Conservation (phyloP, 1,139 yeast species). For the Debaryomycetaceae sp. region DNA sequence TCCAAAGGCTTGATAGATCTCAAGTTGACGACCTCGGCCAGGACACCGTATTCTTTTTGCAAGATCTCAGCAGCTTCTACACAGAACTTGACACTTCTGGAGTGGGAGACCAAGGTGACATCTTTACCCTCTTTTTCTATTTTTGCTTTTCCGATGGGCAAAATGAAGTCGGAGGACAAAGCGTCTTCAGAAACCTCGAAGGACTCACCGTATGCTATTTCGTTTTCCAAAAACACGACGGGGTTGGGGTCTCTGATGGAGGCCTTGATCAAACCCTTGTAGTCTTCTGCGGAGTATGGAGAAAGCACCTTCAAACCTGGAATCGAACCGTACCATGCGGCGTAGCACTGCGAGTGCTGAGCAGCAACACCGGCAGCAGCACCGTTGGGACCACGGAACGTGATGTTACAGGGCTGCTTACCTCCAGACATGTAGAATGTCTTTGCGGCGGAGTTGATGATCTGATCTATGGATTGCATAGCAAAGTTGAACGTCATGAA, state of each 20-base stretch:
- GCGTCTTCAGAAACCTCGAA: conserved; percentile 91
- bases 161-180: conserved; percentile 77
- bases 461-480: conserved; percentile 98
- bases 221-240: conserved; percentile 93
- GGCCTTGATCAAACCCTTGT: conserved; percentile 92
- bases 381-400: conserved; percentile 99
- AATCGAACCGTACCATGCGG: conserved; percentile 97
- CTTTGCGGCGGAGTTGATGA: conserved; percentile 97
- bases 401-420: conserved; percentile 92
- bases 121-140: conserved; percentile 92
- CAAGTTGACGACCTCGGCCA: conserved; percentile 91
- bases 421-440: conserved; percentile 99
- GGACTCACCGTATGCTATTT: conserved; percentile 87
- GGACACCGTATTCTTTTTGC: conserved; percentile 79
- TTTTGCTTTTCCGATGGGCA: conserved; percentile 96
- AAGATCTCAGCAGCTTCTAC: conserved; percentile 87
- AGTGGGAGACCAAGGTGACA: conserved; percentile 83
- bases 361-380: conserved; percentile 99
- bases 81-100: conserved; percentile 85
- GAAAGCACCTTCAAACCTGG: conserved; percentile 97
- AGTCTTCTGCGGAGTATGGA: conserved; percentile 95
- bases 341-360: conserved; percentile 96
- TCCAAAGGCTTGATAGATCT: conserved; percentile 98
- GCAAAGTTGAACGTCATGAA: conserved; percentile 99
- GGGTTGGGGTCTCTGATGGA: conserved; percentile 99